Base-by-base conservation (phyloP, 306 rosid genomes). In the Corylus heterophylla region DNA sequence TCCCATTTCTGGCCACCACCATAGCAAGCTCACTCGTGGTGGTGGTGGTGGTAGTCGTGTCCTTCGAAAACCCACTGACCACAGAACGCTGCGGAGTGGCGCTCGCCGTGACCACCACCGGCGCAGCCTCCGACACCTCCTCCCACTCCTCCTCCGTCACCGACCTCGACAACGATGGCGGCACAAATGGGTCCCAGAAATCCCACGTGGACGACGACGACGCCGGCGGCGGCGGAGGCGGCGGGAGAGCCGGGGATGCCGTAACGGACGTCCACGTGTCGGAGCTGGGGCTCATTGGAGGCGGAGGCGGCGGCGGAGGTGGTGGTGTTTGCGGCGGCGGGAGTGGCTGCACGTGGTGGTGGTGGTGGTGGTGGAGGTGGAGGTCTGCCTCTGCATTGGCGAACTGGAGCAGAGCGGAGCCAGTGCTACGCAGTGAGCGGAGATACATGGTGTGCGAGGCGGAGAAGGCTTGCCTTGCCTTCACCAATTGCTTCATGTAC, bases 171-270 rank as follows among this genome's bases (percentile, higher is more conserved):
- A 88, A 74, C 0, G 88, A 79, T 14, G 69, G 80, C 16, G 83
- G 90, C 87, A 87, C 83, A 90, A 95, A 93, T 12, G 99, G 99
- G 86, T 93, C 98, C 99, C 99, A 95, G 88, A 93, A 95, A 74
- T 95, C 98, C 98, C 99, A 95, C 0, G 87, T 59, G 55, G 97
- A 91, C 1, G 94, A 86, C 2, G 87, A 62, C 58, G 79, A 80
- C 62, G 89, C 88, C 1, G 93, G 95, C 0, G 96, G 93, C 0
- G 93, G 93, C 0, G 83, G 86, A 0, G 81, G 85, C 1, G 78
- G 89, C 7, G 85, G 97, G 1, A 79, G 86, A 29, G 97, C 83
- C 3, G 97, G 88, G 45, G 98, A 93, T 45, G 90, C 86, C 0
- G 96, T 80, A 61, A 87, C 77, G 0, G 98, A 89, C 0, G 94